These are phyloP conservation scores for Apiospora malaysiana DNA, from an alignment of 2,329 filamentous ascomycete genomes.

Conservation along the genomic window DNA sequence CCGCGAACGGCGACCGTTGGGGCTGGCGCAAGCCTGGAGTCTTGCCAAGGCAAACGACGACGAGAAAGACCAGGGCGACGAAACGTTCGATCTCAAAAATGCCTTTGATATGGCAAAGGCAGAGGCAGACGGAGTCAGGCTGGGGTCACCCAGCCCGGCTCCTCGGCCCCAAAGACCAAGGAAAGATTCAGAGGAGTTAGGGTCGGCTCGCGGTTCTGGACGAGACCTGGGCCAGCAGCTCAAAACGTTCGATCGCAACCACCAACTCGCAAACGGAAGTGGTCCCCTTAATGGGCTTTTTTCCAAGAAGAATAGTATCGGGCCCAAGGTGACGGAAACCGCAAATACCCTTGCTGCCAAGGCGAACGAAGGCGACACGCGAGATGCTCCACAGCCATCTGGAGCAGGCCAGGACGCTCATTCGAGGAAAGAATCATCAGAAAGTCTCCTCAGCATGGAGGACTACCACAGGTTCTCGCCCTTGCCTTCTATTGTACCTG, in stretches of 20 bases:
- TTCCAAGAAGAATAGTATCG: conserved; percentile 12
- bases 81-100: conserved; percentile 32
- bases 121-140: conserved; percentile 34
- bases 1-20: conserved; percentile 35
- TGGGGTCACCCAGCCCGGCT: conserved; percentile 39
- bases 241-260: conserved; percentile 11
- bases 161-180: conserved; percentile 11
- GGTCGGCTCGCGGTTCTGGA: neutral
- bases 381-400: neutral
- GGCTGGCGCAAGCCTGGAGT: conserved; percentile 35
- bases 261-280: conserved; percentile 3
- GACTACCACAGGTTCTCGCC: conserved; percentile 19
- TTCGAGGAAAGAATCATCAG: conserved; percentile 13
- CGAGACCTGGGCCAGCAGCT: conserved; percentile 12
- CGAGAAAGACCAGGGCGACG: neutral
- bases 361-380: conserved; percentile 3
- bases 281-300: neutral
- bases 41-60: conserved; percentile 30
- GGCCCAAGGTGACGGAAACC: conserved; percentile 18
- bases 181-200: neutral
- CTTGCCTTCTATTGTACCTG: conserved; percentile 17
- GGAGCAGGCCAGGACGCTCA: conserved; percentile 2
- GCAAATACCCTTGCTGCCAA: conserved; percentile 12
- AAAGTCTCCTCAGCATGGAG: conserved; percentile 10
- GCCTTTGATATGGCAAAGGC: conserved; percentile 38